These are phyloP conservation scores for Viola pubescens DNA, from an alignment of 441 rosid genomes.

Conservation along the genomic window DNA sequence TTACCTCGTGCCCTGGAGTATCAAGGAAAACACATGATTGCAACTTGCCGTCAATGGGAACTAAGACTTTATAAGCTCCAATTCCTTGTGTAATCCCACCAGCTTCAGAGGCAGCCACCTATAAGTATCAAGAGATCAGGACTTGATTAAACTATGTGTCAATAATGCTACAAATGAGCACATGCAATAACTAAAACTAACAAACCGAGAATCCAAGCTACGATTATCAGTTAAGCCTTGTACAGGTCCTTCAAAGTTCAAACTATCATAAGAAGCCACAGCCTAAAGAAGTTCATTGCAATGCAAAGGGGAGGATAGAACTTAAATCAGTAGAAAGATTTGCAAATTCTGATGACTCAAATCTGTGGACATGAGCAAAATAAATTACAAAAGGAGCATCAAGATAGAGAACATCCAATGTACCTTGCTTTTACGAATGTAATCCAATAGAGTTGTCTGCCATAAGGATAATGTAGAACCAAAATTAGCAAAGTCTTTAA, in stretches of 20 bases:
- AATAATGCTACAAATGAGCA: constrained; percentile 13
- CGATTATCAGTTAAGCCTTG: background rate
- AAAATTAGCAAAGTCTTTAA: constrained; percentile 25
- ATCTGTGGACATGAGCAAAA: too few relatives aligned
- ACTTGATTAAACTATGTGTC: constrained; percentile 15
- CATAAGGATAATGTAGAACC: constrained; percentile 20
- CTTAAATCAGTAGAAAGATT: constrained; percentile 9
- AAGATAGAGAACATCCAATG: constrained; percentile 1
- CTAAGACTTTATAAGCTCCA: constrained; percentile 79
- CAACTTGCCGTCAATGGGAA: constrained; percentile 74
- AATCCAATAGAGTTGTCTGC: constrained; percentile 93
- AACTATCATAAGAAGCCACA: background rate
- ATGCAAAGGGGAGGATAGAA: background rate
- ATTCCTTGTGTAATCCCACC: constrained; percentile 99
- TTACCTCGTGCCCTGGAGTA: constrained; percentile 98
- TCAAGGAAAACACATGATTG: constrained; percentile 93
- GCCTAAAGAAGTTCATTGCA: background rate
- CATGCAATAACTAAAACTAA: constrained; percentile 12
- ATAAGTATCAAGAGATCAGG: constrained; percentile 26
- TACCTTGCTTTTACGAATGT: constrained; percentile 94
- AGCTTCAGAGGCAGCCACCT: constrained; percentile 95
- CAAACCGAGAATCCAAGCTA: constrained; percentile 4
- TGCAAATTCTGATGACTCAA: too few relatives aligned
- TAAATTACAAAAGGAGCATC: too few relatives aligned
- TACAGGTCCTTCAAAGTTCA: background rate